Percentiles rank a stretch among this genome's conserved stretches.
Conservation (phyloP, 73 alveolate species). For the Paramecium caudatum region DNA sequence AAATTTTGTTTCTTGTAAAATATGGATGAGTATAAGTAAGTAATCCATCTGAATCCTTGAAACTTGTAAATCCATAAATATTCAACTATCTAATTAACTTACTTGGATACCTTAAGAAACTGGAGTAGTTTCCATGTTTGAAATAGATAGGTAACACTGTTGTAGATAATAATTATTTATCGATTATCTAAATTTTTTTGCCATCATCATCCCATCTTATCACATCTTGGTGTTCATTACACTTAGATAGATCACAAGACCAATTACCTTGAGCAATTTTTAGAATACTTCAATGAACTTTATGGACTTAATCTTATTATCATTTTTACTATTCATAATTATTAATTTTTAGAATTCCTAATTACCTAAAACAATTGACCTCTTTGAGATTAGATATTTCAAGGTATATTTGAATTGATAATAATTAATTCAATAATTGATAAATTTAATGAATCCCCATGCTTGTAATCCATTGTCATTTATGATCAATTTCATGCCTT, state of each 20-base stretch:
- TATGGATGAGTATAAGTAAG: background rate
- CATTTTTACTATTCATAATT: background rate
- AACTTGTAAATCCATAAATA: constrained; percentile 27
- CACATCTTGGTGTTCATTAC: background rate
- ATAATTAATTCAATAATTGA: constrained; percentile 26
- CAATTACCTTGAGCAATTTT: background rate
- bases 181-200: background rate
- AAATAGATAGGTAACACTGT: constrained; percentile 11
- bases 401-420: too few species aligned
- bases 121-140: constrained; percentile 9
- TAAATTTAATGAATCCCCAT: constrained; percentile 16
- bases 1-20: background rate
- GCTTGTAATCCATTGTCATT: constrained; percentile 23
- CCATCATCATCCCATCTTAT: constrained; percentile 54
- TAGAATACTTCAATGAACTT: background rate
- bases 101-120: constrained; percentile 63
- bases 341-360: background rate
- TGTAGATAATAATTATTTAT: background rate
- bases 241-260: background rate
- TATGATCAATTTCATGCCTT: constrained; percentile 46
- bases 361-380: background rate
- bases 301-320: background rate
- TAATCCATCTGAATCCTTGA: background rate
- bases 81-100: background rate
- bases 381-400: too few species aligned